These are phyloP conservation scores for Calonectria hawksworthii DNA, from an alignment of 2,329 filamentous ascomycete species.

Conservation along the genomic window DNA sequence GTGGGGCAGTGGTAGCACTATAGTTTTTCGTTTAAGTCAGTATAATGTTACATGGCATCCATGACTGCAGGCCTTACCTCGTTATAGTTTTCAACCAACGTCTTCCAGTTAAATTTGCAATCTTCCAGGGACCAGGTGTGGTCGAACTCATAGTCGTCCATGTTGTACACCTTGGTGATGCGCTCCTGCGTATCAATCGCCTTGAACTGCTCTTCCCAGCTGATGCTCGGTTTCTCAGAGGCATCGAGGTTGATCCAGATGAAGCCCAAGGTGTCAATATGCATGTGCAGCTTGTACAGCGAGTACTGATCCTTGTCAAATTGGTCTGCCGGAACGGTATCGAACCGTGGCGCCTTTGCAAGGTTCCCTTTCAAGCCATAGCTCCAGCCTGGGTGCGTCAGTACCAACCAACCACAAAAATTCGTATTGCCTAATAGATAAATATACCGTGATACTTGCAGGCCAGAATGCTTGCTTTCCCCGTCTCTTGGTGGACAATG, in stretches of 20 bases:
- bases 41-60: not conserved
- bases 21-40: not conserved
- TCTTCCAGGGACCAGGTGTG: constrained; percentile 22
- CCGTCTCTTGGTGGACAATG: constrained; percentile 14
- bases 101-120: constrained; percentile 26
- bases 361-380: constrained; percentile 20
- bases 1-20: constrained; percentile 26
- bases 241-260: constrained; percentile 21
- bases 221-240: constrained; percentile 18
- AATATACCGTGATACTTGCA: constrained; percentile 22
- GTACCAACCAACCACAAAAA: not conserved
- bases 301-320: constrained; percentile 24
- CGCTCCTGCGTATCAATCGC: constrained; percentile 21
- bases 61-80: not conserved
- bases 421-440: not conserved
- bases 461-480: constrained; percentile 2
- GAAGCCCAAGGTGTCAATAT: constrained; percentile 14
- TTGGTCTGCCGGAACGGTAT: constrained; percentile 10
- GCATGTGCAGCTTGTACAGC: constrained; percentile 20
- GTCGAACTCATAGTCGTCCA: constrained; percentile 21
- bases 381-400: constrained; percentile 5
- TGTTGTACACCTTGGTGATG: constrained; percentile 10
- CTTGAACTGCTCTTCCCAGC: constrained; percentile 15
- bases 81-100: constrained; percentile 25
- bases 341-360: constrained; percentile 20